phyloP scores from a whole-genome alignment of 768 basidiomycete genomes.

The Glaciozyma antarctica region DNA sequence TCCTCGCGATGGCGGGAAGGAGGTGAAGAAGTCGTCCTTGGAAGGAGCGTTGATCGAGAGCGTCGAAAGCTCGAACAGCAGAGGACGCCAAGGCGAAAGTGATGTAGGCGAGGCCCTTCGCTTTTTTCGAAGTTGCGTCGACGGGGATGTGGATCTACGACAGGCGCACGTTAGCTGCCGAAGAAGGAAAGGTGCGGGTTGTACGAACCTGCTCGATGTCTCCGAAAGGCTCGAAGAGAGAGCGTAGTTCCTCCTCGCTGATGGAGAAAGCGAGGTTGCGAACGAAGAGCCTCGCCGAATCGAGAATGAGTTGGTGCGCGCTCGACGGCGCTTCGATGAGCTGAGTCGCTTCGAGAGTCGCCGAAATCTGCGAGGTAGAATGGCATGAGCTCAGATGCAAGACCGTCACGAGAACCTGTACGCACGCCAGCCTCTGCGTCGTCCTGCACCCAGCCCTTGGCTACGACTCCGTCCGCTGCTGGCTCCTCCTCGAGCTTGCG shows the following conservation, averaged over 20 bases:
- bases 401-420: no score
- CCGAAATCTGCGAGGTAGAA: not conserved
- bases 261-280: slow-evolving; percentile 91
- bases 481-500: slow-evolving; percentile 10
- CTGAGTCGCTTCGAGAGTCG: not conserved
- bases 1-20: slow-evolving; percentile 58
- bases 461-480: slow-evolving; percentile 23
- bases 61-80: slow-evolving; percentile 62
- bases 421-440: slow-evolving; percentile 4
- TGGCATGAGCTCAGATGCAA: not conserved
- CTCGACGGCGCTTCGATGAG: slow-evolving; percentile 29
- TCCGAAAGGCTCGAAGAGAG: slow-evolving; percentile 61
- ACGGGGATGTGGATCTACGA: slow-evolving; percentile 53
- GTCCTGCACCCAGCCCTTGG: slow-evolving; percentile 16
- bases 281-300: slow-evolving; percentile 61
- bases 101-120: slow-evolving; percentile 59
- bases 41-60: slow-evolving; percentile 72
- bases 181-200: slow-evolving; percentile 2
- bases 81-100: slow-evolving; percentile 45
- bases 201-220: slow-evolving; percentile 61
- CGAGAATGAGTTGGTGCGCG: slow-evolving; percentile 19
- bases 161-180: no score
- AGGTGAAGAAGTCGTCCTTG: slow-evolving; percentile 88
- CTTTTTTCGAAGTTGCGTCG: slow-evolving; percentile 44
- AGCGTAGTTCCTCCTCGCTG: slow-evolving; percentile 57